Evolutionary conservation across 2,329 filamentous ascomycete genomes (phyloP).

Genomic region (Venturia oleaginea): DNA sequence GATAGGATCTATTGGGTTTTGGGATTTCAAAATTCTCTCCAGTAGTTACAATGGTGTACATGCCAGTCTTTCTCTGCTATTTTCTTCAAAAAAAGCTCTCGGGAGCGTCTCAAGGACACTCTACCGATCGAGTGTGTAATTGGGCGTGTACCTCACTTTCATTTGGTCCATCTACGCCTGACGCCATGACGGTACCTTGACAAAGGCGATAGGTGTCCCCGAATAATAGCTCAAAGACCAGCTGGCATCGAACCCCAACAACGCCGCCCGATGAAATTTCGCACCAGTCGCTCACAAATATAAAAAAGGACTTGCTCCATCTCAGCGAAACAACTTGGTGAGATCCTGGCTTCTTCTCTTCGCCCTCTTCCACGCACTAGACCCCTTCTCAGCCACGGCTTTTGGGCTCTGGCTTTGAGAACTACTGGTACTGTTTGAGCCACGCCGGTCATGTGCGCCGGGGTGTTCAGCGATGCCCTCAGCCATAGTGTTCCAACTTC

Average conservation of each 20-base stretch:
- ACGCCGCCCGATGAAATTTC: neutral
- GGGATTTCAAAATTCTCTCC: no score
- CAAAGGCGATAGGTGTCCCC: neutral
- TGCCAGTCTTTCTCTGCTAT: neutral
- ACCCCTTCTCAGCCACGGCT: neutral
- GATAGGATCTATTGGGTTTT: no score
- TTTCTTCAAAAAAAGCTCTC: conserved; percentile 6
- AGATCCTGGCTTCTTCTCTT: conserved; percentile 3
- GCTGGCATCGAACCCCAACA: neutral
- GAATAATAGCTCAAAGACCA: neutral
- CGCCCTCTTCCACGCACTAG: neutral
- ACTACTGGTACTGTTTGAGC: conserved; percentile 7
- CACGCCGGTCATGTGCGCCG: neutral
- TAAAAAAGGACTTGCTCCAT: no score
- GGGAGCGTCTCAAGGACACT: conserved; percentile 14
- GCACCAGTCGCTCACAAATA: neutral
- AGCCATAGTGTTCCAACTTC: neutral
- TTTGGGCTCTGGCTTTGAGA: neutral
- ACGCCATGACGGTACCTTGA: neutral
- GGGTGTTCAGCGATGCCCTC: conserved; percentile 2
- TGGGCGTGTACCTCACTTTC: no score
- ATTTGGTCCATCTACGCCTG: neutral
- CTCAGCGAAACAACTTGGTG: conserved; percentile 7
- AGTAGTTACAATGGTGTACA: no score
- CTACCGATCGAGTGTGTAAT: conserved; percentile 12